phyloP scores from a whole-genome alignment of 306 rosid species.

The Citrullus amarus region DNA sequence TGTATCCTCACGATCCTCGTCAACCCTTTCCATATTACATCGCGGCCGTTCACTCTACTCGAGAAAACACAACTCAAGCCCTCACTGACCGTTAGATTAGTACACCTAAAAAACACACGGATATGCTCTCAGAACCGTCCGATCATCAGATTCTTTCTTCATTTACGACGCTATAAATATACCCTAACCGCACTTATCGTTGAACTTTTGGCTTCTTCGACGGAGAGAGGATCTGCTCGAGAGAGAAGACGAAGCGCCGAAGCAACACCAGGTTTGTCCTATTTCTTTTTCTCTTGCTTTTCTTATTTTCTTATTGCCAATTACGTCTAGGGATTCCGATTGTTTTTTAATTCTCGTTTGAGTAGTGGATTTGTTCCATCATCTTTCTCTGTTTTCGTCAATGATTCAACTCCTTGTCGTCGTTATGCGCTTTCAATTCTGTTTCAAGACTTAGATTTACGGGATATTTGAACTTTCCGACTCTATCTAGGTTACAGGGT shows the following conservation, averaged over 20 bases:
- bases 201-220: not conserved
- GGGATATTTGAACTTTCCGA: too few species aligned
- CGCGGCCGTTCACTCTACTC: not conserved
- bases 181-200: not conserved
- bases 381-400: not conserved
- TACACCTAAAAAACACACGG: conserved; percentile 9
- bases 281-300: not conserved
- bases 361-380: not conserved
- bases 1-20: not conserved
- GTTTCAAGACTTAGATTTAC: too few species aligned
- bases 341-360: not conserved
- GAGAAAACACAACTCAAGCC: conserved; percentile 11
- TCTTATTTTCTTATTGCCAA: not conserved
- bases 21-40: not conserved
- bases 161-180: not conserved
- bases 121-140: conserved; percentile 5
- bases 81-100: conserved; percentile 10
- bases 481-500: too few species aligned
- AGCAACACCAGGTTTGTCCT: not conserved
- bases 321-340: not conserved
- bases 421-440: not conserved
- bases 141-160: not conserved
- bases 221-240: not conserved
- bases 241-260: not conserved
- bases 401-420: too few species aligned